phyloP scores from a whole-genome alignment of 2,329 filamentous ascomycete species.

The Albophoma yamanashiensis region DNA sequence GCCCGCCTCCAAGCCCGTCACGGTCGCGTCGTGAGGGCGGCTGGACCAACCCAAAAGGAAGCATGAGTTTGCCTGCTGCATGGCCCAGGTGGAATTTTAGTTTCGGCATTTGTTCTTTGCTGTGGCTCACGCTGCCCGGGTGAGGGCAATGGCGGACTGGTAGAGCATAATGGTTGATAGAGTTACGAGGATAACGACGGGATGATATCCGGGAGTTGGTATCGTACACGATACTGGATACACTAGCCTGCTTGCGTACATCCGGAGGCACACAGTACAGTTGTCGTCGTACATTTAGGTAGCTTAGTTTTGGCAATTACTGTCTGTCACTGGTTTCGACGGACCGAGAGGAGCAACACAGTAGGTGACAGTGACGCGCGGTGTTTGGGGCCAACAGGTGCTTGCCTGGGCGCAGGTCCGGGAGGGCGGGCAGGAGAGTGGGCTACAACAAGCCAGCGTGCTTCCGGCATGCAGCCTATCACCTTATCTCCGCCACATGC shows the following conservation, averaged over 20 bases:
- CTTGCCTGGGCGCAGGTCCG: not conserved
- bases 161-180: not conserved
- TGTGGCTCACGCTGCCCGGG: not conserved
- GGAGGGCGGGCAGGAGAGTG: not conserved
- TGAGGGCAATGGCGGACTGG: not conserved
- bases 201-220: not conserved
- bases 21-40: constrained; percentile 18
- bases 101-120: constrained; percentile 1
- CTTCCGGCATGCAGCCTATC: not conserved
- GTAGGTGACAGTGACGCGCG: not conserved
- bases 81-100: not conserved
- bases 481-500: not conserved
- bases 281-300: not conserved
- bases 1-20: constrained; percentile 18
- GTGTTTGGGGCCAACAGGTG: not conserved
- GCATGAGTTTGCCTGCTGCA: not conserved
- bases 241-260: not conserved
- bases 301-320: not conserved
- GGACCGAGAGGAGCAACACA: not conserved
- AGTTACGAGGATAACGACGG: not conserved
- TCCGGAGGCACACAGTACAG: not conserved
- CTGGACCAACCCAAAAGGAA: not conserved
- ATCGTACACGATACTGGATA: not conserved
- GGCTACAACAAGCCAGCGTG: not conserved
- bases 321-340: not conserved